phyloP scores from a whole-genome alignment of 2,329 filamentous ascomycete species.

The Paraphoma chrysanthemicola region DNA sequence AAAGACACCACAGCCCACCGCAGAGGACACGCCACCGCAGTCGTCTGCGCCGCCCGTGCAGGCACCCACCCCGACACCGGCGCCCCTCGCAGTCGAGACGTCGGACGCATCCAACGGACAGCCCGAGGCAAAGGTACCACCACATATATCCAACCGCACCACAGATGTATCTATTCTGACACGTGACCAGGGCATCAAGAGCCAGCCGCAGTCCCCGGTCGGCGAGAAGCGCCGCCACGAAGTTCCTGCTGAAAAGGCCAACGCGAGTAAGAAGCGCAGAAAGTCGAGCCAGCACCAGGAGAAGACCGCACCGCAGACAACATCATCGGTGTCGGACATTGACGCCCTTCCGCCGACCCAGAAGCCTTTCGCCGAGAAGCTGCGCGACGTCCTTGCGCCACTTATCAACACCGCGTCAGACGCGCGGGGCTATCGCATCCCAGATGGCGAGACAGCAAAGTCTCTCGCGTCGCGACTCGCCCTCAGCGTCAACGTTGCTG shows the following conservation, averaged over 20 bases:
- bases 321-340: slow-evolving; percentile 21
- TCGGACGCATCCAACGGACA: slow-evolving; percentile 33
- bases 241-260: slow-evolving; percentile 38
- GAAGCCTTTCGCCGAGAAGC: slow-evolving; percentile 71
- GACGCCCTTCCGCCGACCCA: slow-evolving; percentile 66
- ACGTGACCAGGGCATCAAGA: slow-evolving; percentile 31
- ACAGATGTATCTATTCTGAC: slow-evolving; percentile 3
- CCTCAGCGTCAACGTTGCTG: slow-evolving; percentile 78
- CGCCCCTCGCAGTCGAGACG: slow-evolving; percentile 11
- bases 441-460: slow-evolving; percentile 68
- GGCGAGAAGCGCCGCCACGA: slow-evolving; percentile 49
- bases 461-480: slow-evolving; percentile 73
- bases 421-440: slow-evolving; percentile 67
- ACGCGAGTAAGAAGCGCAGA: slow-evolving; percentile 42
- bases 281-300: slow-evolving; percentile 44
- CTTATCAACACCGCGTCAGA: slow-evolving; percentile 73
- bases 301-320: slow-evolving; percentile 20
- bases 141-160: background rate
- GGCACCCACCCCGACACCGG: slow-evolving; percentile 18
- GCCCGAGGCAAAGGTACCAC: slow-evolving; percentile 31
- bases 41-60: slow-evolving; percentile 12
- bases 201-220: slow-evolving; percentile 42
- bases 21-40: slow-evolving; percentile 20
- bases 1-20: slow-evolving; percentile 23
- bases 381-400: slow-evolving; percentile 73